Conservation (phyloP, 768 basidiomycete species). For the Kwoniella mangroviensis region DNA sequence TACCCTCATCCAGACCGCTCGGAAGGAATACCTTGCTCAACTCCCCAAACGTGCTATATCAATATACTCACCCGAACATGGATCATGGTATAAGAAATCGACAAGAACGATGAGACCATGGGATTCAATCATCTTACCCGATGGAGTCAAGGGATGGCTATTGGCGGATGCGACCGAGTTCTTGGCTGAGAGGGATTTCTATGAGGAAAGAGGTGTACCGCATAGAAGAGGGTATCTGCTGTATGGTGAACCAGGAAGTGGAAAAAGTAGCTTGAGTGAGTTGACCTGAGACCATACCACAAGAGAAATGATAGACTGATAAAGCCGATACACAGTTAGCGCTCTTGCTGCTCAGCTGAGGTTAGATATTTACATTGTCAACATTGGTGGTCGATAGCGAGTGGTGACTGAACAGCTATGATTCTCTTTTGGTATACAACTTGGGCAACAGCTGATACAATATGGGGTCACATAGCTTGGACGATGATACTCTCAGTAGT, state of each 20-base stretch:
- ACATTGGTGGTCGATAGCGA: constrained; percentile 29
- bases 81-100: neutral
- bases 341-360: constrained; percentile 83
- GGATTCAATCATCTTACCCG: constrained; percentile 33
- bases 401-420: constrained; percentile 8
- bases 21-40: neutral
- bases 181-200: constrained; percentile 27
- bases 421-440: too few species aligned
- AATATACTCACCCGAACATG: constrained; percentile 7
- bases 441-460: too few species aligned
- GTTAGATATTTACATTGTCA: constrained; percentile 86
- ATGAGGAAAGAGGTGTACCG: constrained; percentile 34
- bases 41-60: neutral
- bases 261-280: constrained; percentile 25
- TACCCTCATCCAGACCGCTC: constrained; percentile 7
- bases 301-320: neutral
- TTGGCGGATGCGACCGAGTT: constrained; percentile 34
- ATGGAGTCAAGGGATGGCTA: constrained; percentile 32
- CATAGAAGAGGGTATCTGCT: constrained; percentile 34
- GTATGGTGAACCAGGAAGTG: constrained; percentile 23
- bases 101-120: constrained; percentile 25
- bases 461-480: neutral
- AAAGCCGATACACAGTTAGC: constrained; percentile 58
- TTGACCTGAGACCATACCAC: neutral
- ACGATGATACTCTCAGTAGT: neutral